Percentiles rank a stretch among this genome's conserved stretches.
Conservation (phyloP, 306 rosid species). For the Amphicarpaea edgeworthii region DNA sequence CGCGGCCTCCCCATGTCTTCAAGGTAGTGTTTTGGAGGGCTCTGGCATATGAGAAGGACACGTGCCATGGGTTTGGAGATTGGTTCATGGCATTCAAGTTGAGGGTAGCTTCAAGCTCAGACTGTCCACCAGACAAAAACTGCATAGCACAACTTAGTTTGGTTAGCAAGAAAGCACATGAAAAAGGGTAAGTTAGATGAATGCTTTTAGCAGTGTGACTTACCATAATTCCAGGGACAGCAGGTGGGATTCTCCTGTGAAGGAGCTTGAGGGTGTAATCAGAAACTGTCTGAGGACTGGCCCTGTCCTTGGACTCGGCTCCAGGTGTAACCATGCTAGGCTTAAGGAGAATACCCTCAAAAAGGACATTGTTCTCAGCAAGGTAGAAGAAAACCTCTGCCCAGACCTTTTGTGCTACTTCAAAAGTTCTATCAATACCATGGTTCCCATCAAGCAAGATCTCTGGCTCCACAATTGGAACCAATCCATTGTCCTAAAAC, state of each 20-base stretch:
- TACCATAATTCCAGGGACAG: constrained; percentile 96
- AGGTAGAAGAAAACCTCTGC: constrained; percentile 95
- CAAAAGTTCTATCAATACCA: constrained; percentile 76
- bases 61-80: constrained; percentile 94
- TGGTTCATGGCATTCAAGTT: constrained; percentile 81
- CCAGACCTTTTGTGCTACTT: constrained; percentile 84
- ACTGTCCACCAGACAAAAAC: constrained; percentile 97
- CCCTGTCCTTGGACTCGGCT: constrained; percentile 78
- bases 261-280: constrained; percentile 87
- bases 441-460: constrained; percentile 93
- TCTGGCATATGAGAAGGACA: constrained; percentile 90
- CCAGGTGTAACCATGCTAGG: constrained; percentile 99
- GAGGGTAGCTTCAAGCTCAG: constrained; percentile 89
- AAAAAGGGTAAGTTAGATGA: background rate
- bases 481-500: constrained; percentile 48
- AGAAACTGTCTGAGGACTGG: constrained; percentile 72
- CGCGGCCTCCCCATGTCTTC: constrained; percentile 91
- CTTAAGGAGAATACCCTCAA: constrained; percentile 91
- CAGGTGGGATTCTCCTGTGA: constrained; percentile 77
- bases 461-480: constrained; percentile 94
- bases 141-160: constrained; percentile 43
- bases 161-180: constrained; percentile 29
- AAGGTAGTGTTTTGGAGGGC: constrained; percentile 88
- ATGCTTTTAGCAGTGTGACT: constrained; percentile 36
- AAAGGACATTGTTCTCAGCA: constrained; percentile 80